Base-by-base conservation (phyloP, 2,329 filamentous ascomycete species). In the Tympanopsis confertula region DNA sequence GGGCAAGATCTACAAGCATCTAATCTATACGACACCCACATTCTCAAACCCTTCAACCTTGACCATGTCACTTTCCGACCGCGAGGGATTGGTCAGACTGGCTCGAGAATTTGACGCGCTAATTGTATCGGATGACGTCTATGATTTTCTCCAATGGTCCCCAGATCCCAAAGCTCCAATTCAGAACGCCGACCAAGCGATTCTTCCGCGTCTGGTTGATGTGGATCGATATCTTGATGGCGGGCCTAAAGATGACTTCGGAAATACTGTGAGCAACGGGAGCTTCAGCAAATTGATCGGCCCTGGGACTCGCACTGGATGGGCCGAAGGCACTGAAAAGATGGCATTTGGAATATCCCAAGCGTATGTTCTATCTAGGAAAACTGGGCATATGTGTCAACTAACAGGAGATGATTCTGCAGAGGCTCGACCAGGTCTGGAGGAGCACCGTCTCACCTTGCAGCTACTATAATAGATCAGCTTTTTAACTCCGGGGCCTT, bases 61-160 rank as follows among this genome's bases (percentile, higher is more conserved):
- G 45, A 71, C 73, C 3, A 78, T 78, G 70, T 67, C 65, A 12
- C 47, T 74, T 18, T 50, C 50, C 14, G 62, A 69, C 35, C 62
- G 76, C 19, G 59, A 70, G 43, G 55, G 63, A 36, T 54, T 79
- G 5, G 64, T 79, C 13, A 61, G 60, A 14, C 45, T 78, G n/a
- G 75, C 74, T 3, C 61, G 76, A 39, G 60, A 70, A 32, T 74
- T 66, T 44, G 73, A 79, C 50, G 72, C 71, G 3, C 55, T 80
- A 17, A 54, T 80, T 39, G 60, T 78, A 13, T 66, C 66, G 5
- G 75, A 80, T 49, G 76, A 81, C 52, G 74, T 80, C 2, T 81
- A 81, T 47, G 75, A 80, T 49, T 68, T 73, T 42, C 56, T 80
- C n/a, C 70, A 75, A 50, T 80, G 74, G 74, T 61, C 67, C 2